Evolutionary conservation across 129 eudicot genomes (phyloP), one percentile per base, ranked within the genome.

Genomic region (Silybum marianum): DNA sequence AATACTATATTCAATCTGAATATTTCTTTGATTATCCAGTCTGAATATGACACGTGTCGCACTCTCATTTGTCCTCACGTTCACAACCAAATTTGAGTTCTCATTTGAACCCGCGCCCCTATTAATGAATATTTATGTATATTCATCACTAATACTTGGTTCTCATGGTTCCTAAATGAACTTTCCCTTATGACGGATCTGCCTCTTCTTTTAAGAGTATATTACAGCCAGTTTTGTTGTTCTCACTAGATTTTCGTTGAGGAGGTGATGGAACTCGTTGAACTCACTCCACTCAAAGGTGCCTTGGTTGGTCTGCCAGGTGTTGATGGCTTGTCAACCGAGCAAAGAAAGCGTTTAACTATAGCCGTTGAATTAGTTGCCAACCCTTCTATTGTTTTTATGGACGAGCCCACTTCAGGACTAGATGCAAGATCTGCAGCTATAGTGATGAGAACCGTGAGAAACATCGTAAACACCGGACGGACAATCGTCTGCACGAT

Each of bases 391-490:
- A 90, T 95, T 36, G 96, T 95, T 9, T 95, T 95, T 80, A 95
- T 95, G 99, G 99, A 95, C 71, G 99, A 95, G 72, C 99, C 99
- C 84, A 95, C 99, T 23, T 92, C 99, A 38, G 99, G 99, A 42
- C 85, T 95, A 78, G 99, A 95, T 87, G 99, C 99, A 63, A 88
- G 99, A 75, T 86, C 99, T 80, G 99, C 99, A 42, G 99, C 99
- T 67, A 95, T 95, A 73, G 99, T 95, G 74, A 95, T 95, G 99
- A 92, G 99, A 87, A 95, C 99, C 36, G 99, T 95, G 77, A 90
- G 99, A 73, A 95, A 95, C 78, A 95, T 95, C 6, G 98, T 92
- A 10, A 92, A 95, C 84, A 95, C 99, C 1, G 99, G 99, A 51
- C 83, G 99, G 72, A 95, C 99, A 39, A 95, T 95, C 32, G 99